Evolutionary conservation across 768 basidiomycete species (phyloP), one percentile per base, ranked within the genome.

Genomic region (Hericium coralloides): DNA sequence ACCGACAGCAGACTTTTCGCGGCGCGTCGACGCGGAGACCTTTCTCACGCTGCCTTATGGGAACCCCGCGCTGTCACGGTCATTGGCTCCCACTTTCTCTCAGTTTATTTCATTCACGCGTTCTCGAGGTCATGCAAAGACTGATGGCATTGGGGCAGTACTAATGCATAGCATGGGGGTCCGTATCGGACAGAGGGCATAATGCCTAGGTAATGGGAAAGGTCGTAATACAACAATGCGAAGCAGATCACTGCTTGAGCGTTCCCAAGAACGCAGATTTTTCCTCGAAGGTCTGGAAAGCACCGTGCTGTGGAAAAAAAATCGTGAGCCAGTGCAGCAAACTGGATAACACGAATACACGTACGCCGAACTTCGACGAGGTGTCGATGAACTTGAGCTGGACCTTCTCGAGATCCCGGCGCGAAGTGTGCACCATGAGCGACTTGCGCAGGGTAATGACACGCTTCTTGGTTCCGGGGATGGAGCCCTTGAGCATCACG

Each of bases 361-460:
- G 64, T 83, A 91, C 89, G 65, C 95, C 93, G 75, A 93, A 94
- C 76, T 97, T 97, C 74, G 92, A 95, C 45, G 93, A 91, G 37
- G 95, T 98, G 70, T 95, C 94, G 82, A 98, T 95, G 79, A 95
- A 98, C 76, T 95, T 98, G 82, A 97, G 89, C 60, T 87, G 82
- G 60, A 97, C 89, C 79, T 98, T 95, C 83, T 99, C 97, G 70
- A 98, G 83, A 74, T 98, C 92, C 74, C 87, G 83, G 69, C 94
- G 89, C 61, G 88, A 90, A 45, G 95, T 95, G 80, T 95, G 95
- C 56, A 90, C 85, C 88, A 94, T 91, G 71, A 98, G 84, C 22
- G 93, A 92, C 71, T 98, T 97, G 71, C 97, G 90, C 72, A 99
- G 84, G 59, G 95, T 98, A 70, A 98, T 81, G 65, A 98, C 87